Evolutionary conservation across 495 filamentous ascomycete species (phyloP).

Genomic region (Trichoderma erinaceum): DNA sequence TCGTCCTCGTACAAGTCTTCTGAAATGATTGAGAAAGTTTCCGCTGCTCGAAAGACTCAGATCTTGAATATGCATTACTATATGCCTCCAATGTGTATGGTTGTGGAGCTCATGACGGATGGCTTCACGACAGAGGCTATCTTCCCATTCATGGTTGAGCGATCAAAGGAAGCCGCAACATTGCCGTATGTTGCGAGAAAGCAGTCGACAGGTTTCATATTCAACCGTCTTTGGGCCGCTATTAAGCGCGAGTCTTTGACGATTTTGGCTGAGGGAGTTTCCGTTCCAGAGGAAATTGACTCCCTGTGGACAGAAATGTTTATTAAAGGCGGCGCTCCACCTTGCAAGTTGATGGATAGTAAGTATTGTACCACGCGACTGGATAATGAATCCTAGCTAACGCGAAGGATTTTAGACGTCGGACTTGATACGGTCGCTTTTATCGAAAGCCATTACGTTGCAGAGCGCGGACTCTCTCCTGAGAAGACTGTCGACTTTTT

Average conservation of each 20-base stretch:
- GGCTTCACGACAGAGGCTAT: constrained; percentile 40
- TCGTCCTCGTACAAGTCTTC: constrained; percentile 19
- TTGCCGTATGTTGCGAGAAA: constrained; percentile 34
- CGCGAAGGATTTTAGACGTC: constrained; percentile 24
- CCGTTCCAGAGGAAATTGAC: constrained; percentile 36
- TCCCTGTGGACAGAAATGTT: constrained; percentile 38
- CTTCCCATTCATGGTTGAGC: constrained; percentile 37
- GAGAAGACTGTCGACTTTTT: constrained; percentile 33
- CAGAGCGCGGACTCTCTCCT: constrained; percentile 30
- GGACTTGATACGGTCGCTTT: constrained; percentile 42
- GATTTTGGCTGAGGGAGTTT: constrained; percentile 46
- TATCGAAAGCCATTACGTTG: constrained; percentile 25
- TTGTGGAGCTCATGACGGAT: constrained; percentile 54
- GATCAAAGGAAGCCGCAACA: constrained; percentile 40
- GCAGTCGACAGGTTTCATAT: constrained; percentile 52
- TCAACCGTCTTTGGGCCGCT: constrained; percentile 56
- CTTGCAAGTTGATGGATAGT: neutral
- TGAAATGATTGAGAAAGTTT: constrained; percentile 18
- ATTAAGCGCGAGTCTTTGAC: constrained; percentile 49
- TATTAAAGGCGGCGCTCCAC: neutral
- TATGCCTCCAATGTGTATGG: constrained; percentile 47
- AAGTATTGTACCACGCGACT: neutral
- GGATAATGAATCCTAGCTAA: neutral
- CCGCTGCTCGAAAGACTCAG: constrained; percentile 22
- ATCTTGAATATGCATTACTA: constrained; percentile 52